phyloP scores from a whole-genome alignment of 1,284 basidiomycete genomes.

The Hymenochaete sp. region DNA sequence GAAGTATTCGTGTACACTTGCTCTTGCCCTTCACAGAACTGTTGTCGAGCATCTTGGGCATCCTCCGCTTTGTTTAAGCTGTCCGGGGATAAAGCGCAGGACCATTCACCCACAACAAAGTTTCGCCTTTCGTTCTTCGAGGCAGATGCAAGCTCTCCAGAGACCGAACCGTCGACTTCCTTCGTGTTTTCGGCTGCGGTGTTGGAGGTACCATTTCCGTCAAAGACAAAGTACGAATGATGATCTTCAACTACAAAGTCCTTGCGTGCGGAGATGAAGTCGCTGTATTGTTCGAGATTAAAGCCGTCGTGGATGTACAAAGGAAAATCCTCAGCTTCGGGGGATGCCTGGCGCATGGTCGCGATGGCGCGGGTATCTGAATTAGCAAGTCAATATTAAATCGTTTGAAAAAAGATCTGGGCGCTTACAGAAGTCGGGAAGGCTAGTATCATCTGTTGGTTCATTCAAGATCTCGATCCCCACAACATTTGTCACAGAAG shows the following conservation, averaged over 20 bases:
- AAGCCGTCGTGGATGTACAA: slow-evolving; percentile 75
- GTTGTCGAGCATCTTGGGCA: slow-evolving; percentile 35
- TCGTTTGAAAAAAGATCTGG: slow-evolving; percentile 1
- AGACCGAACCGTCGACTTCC: slow-evolving; percentile 38
- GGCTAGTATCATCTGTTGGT: slow-evolving; percentile 40
- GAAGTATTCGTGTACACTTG: slow-evolving; percentile 50
- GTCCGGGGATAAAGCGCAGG: slow-evolving; percentile 55
- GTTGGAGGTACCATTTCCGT: slow-evolving; percentile 36
- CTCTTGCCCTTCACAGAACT: slow-evolving; percentile 59
- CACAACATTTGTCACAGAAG: slow-evolving; percentile 61
- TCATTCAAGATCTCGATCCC: slow-evolving; percentile 77
- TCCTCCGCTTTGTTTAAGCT: slow-evolving; percentile 45
- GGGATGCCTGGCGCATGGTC: slow-evolving; percentile 41
- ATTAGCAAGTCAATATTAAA: slow-evolving; percentile 4
- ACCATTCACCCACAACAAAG: slow-evolving; percentile 65
- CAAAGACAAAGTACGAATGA: slow-evolving; percentile 69
- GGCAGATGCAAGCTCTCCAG: slow-evolving; percentile 32
- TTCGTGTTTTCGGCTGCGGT: slow-evolving; percentile 41
- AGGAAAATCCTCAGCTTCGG: slow-evolving; percentile 43
- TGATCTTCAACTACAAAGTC: slow-evolving; percentile 75
- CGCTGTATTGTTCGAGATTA: slow-evolving; percentile 47
- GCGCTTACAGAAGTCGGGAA: slow-evolving; percentile 48
- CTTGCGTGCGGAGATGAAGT: slow-evolving; percentile 42
- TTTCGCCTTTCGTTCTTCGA: slow-evolving; percentile 43
- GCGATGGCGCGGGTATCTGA: slow-evolving; percentile 45